Evolutionary conservation across 805 yeast species (phyloP), one percentile per base, ranked within the genome.

Genomic region (Zygoascus ofunaensis): DNA sequence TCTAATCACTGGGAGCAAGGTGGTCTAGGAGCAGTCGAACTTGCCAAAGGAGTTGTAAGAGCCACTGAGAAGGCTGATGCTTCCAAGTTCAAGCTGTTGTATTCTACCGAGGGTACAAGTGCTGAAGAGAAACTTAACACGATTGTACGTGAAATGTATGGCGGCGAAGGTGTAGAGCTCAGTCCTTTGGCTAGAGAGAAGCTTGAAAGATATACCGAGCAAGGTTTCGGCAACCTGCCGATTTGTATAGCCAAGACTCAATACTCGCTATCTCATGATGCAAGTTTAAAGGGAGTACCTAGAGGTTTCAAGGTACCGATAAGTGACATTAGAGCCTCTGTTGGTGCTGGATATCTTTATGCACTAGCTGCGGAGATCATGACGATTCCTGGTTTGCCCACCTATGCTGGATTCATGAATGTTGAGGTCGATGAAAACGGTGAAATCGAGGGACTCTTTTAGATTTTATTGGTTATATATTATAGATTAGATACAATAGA

Each of bases 201-300:
- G 68, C 80, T 90, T 53, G 87, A 80, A 50, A 74, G 79, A 49
- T 89, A 87, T 70, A 80, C 87, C 32, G 63, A 72, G 42, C 96
- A 89, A 71, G 97, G 97, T 3, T 89, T 82, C 63, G 87, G 80
- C 54, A 77, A 87, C 58, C 71, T 90, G 61, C 98, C 98, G 46
- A 82, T 90, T 57, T 90, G 98, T 69, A 84, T 90, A 58, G 98
- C 98, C 44, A 90, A 90, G 73, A 90, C 98, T 1, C 98, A 90
- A 66, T 90, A 90, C 73, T 87, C 96, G 1, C 72, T 90, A 54
- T 89, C 97, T 4, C 97, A 89, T 62, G 97, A 90, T 66, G 87
- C 97, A 38, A 71, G 78, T 32, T 75, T 92, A 64, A 89, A 87
- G 66, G 97, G 97, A 61, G 96, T 86, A 33, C 98, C 98, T 54